A percentile compares a stretch with the other conserved stretches of the same genome.
Evolutionary conservation across 176 grass and related monocot genomes (phyloP).

Genomic region (Saccharum spontaneum): DNA sequence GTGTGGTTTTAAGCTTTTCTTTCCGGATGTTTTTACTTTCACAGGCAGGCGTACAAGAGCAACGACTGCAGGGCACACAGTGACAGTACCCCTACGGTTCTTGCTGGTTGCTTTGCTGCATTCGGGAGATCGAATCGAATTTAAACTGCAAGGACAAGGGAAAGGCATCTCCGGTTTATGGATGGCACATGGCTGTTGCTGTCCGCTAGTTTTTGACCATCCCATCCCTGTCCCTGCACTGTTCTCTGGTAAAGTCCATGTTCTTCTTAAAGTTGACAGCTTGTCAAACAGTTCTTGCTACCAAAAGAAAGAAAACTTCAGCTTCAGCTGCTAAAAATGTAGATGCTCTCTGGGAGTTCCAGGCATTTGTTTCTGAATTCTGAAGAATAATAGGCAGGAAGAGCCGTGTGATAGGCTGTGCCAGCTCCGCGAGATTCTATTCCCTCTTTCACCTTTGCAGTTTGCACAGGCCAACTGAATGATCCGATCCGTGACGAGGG

Average conservation of each 20-base stretch:
- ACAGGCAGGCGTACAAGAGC: background rate
- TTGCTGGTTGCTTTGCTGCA: background rate
- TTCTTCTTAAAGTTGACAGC: background rate
- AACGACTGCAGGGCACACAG: conserved; percentile 1
- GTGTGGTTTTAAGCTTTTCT: conserved; percentile 18
- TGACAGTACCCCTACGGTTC: background rate
- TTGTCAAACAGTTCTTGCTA: background rate
- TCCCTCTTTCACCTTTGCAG: background rate
- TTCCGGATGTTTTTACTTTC: background rate
- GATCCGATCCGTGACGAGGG: conserved; percentile 13
- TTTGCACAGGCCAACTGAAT: background rate
- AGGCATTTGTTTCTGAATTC: background rate
- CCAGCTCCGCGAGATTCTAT: conserved; percentile 41
- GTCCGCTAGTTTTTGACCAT: background rate
- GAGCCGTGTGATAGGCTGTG: conserved; percentile 8
- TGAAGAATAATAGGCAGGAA: background rate
- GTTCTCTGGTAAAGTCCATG: background rate
- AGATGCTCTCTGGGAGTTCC: background rate
- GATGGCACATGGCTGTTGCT: conserved; percentile 34
- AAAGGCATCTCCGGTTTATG: conserved; percentile 32
- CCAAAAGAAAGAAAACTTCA: background rate
- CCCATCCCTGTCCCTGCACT: background rate
- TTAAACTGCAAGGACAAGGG: conserved; percentile 22
- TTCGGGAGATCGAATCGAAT: background rate
- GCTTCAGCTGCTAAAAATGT: background rate